Conservation (phyloP, 208 protist species). For the Trypanosoma melophagium region DNA sequence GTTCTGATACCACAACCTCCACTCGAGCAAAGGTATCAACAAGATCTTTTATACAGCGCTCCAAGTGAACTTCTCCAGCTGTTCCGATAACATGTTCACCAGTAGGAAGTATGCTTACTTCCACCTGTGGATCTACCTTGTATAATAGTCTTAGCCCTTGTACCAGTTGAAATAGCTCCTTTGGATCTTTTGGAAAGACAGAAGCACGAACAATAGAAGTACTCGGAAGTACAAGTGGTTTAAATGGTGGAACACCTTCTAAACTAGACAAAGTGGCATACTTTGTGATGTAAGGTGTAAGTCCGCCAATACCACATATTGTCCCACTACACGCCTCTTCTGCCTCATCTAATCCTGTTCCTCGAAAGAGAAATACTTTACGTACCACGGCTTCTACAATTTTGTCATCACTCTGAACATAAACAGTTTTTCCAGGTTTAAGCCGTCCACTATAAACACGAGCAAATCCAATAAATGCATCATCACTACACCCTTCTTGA, state of each 20-base stretch:
- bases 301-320: constrained; percentile 93
- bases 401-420: constrained; percentile 78
- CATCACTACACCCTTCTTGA: constrained; percentile 46
- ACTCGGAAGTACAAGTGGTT: constrained; percentile 81
- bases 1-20: constrained; percentile 82
- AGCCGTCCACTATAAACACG: constrained; percentile 96
- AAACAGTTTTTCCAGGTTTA: constrained; percentile 81
- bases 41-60: constrained; percentile 94
- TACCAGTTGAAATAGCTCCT: constrained; percentile 62
- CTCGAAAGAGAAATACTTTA: constrained; percentile 93
- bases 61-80: constrained; percentile 96
- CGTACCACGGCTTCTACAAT: constrained; percentile 52
- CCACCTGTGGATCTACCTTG: constrained; percentile 94
- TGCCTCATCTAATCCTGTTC: constrained; percentile 90
- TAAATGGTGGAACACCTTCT: constrained; percentile 76
- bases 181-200: constrained; percentile 89
- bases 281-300: constrained; percentile 92
- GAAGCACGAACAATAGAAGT: constrained; percentile 97
- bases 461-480: constrained; percentile 95
- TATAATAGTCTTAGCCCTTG: constrained; percentile 93
- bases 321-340: constrained; percentile 74
- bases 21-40: constrained; percentile 87
- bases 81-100: constrained; percentile 97
- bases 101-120: constrained; percentile 92
- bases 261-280: constrained; percentile 91